Base-by-base conservation (phyloP, 768 basidiomycete genomes). In the Austroboletus eburneus region DNA sequence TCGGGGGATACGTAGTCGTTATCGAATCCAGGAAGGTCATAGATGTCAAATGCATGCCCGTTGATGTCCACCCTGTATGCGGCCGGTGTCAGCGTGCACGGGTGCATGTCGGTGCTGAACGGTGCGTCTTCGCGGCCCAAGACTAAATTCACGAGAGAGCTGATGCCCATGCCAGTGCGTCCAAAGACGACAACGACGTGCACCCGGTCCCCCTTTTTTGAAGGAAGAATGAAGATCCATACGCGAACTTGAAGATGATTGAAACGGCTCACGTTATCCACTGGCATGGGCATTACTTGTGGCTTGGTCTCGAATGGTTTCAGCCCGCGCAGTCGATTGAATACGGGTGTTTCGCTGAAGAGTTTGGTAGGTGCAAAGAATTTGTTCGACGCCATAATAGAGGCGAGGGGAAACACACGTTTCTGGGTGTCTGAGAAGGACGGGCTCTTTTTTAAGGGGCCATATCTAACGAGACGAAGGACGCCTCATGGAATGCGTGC, bases 161-260 rank as follows among this genome's bases (percentile, higher is more conserved):
- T 65, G 45, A 65, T 50, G 1, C 64, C 64, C 53, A 64, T 60
- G 16, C 65, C 65, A 2, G 65, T 65, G 12, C 65, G 63, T 48
- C 64, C 64, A 44, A 67, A 65, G 50, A 65, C 49, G 45, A 65
- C 65, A 5, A 65, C 17, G 39, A 63, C 62, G 42, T 65, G 62
- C 32, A 63, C 62, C 3, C 61, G 51, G 58, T 62, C 61, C 9
- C 60, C 62, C 63, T 63, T 45, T 46, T 25, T 20, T 25, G 30
- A 32, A 32, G 14, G 14, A 4, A 32, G 13, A 32, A 13, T 10
- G 5, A 13, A 7, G 5, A 27, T n/a, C 38, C 37, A 17, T 45
- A 36, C 49, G 39, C 20, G 43, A 45, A n/a, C n/a, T n/a, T 29
- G 8, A 9, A 16, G 24, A 6, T 21, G 23, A 6, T 20, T 27